phyloP scores from a whole-genome alignment of 179 eudicot genomes.

The Gypsophila paniculata region DNA sequence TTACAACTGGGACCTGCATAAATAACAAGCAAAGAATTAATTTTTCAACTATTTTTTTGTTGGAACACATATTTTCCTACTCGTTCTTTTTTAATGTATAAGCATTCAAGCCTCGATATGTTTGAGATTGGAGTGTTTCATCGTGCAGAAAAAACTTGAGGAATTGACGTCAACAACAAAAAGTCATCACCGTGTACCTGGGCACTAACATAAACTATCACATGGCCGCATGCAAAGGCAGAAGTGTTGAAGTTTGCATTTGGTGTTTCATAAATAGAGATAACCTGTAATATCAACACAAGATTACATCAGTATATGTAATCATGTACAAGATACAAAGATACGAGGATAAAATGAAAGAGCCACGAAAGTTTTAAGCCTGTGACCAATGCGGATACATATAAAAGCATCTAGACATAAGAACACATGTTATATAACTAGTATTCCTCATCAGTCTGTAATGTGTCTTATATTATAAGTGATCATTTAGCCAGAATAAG shows the following conservation, averaged over 20 bases:
- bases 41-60: not conserved
- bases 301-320: conserved; percentile 4
- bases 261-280: conserved; percentile 45
- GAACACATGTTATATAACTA: not conserved
- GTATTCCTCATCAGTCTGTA: not conserved
- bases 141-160: not conserved
- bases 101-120: not conserved
- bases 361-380: no score
- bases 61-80: not conserved
- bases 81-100: not conserved
- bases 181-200: conserved; percentile 45
- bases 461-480: no score
- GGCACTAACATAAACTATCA: conserved; percentile 59
- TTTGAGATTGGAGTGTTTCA: not conserved
- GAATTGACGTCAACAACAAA: not conserved
- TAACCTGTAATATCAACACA: conserved; percentile 50
- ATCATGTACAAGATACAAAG: conserved; percentile 12
- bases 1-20: conserved; percentile 64
- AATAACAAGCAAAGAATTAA: conserved; percentile 13
- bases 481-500: not conserved
- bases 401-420: not conserved
- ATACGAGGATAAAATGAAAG: not conserved
- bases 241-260: conserved; percentile 34
- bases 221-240: conserved; percentile 64
- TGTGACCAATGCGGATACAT: not conserved